Conservation (phyloP, 108 stramenopile genomes). For the Chaetoceros muelleri region DNA sequence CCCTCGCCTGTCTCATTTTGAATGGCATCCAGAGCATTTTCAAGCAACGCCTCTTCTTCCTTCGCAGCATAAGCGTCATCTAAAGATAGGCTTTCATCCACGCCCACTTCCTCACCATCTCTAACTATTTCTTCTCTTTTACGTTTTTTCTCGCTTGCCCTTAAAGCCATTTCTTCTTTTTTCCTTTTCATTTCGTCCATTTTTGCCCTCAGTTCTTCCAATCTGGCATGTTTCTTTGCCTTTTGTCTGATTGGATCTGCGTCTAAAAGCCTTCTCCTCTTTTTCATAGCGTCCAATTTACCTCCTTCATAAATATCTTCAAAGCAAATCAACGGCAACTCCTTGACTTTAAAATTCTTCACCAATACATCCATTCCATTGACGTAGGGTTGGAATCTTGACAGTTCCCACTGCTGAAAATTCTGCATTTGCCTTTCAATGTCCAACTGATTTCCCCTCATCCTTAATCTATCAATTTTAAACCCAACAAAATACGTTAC, state of each 20-base stretch:
- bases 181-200: constrained; percentile 66
- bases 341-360: constrained; percentile 56
- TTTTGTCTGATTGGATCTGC: constrained; percentile 67
- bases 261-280: constrained; percentile 53
- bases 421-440: constrained; percentile 70
- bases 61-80: constrained; percentile 14
- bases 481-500: constrained; percentile 82
- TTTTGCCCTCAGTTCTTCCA: constrained; percentile 65
- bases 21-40: constrained; percentile 54
- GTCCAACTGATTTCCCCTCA: constrained; percentile 77
- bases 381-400: constrained; percentile 54
- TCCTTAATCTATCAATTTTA: constrained; percentile 59
- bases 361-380: constrained; percentile 80
- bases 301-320: constrained; percentile 73
- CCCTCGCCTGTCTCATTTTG: constrained; percentile 38
- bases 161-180: constrained; percentile 23
- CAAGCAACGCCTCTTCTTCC: constrained; percentile 59
- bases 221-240: constrained; percentile 33
- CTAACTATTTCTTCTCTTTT: constrained; percentile 1
- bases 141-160: not conserved
- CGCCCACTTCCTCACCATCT: constrained; percentile 14
- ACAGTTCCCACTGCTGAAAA: constrained; percentile 75
- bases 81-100: constrained; percentile 16
- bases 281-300: constrained; percentile 76
- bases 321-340: constrained; percentile 68